These are phyloP conservation scores for Trametes coccinea DNA, from an alignment of 768 basidiomycete genomes.

Conservation along the genomic window DNA sequence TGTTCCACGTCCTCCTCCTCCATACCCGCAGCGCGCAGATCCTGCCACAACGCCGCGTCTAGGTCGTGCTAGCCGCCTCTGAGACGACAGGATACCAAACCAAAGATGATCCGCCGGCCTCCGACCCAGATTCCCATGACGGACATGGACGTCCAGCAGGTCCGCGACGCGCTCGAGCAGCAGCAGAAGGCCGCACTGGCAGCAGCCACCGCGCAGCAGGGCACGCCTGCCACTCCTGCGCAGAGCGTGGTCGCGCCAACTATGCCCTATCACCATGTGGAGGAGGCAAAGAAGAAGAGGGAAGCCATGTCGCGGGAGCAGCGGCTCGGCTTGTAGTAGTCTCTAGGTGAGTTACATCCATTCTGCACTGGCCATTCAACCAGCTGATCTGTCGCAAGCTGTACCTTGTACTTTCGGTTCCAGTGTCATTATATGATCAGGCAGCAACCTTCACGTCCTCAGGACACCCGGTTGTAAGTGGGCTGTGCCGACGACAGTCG, in stretches of 20 bases:
- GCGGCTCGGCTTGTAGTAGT: slow-evolving; percentile 33
- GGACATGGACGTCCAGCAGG: slow-evolving; percentile 77
- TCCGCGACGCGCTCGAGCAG: slow-evolving; percentile 57
- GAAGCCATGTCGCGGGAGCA: slow-evolving; percentile 38
- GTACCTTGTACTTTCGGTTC: too few relatives aligned
- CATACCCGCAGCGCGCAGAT: slow-evolving; percentile 3
- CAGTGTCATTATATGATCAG: too few relatives aligned
- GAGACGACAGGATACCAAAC: neutral
- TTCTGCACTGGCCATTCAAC: neutral
- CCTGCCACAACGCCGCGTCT: neutral
- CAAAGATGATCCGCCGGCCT: slow-evolving; percentile 68
- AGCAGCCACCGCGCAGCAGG: slow-evolving; percentile 10
- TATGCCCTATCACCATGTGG: slow-evolving; percentile 32
- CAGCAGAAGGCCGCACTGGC: slow-evolving; percentile 27
- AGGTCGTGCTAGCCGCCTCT: slow-evolving; percentile 23
- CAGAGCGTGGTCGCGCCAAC: slow-evolving; percentile 9
- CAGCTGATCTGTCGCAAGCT: too few relatives aligned
- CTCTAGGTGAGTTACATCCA: neutral
- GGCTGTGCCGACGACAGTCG: too few relatives aligned
- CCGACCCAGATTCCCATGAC: slow-evolving; percentile 78
- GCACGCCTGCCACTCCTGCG: slow-evolving; percentile 4
- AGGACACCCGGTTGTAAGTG: too few relatives aligned
- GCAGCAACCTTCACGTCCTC: too few relatives aligned
- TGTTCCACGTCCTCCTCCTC: slow-evolving; percentile 12
- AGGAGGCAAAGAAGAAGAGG: slow-evolving; percentile 37